A percentile compares a stretch with the other conserved stretches of the same genome.
phyloP scores from a whole-genome alignment of 208 protist genomes.

The Leishmania aethiopica region DNA sequence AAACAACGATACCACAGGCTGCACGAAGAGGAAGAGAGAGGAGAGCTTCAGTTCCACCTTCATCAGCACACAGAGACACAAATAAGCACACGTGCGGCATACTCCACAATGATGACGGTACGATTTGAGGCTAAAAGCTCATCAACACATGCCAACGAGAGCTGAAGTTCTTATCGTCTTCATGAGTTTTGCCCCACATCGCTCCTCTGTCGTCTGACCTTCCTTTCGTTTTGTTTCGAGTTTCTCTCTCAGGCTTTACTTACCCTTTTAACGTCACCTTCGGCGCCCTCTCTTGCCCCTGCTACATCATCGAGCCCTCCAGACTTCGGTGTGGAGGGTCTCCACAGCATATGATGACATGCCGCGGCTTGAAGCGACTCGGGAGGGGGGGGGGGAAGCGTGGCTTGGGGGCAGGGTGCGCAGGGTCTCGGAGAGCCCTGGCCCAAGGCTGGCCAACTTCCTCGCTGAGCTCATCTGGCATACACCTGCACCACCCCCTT shows the following conservation, averaged over 20 bases:
- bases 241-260: background rate
- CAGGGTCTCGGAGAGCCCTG: background rate
- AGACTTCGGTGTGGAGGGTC: background rate
- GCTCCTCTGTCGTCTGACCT: background rate
- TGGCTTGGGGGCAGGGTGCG: background rate
- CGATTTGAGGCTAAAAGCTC: background rate
- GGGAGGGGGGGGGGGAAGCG: background rate
- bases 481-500: background rate
- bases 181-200: background rate
- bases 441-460: background rate
- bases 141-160: background rate
- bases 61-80: background rate
- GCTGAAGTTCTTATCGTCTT: background rate
- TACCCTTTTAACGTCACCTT: background rate
- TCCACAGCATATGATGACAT: background rate
- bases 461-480: background rate
- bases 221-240: background rate
- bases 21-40: conserved; percentile 10
- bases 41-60: background rate
- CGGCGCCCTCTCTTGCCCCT: background rate
- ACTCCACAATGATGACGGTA: background rate
- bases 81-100: background rate
- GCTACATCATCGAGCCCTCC: background rate
- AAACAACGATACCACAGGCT: conserved; percentile 12
- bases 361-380: background rate